phyloP scores from a whole-genome alignment of 2,329 filamentous ascomycete genomes.

The Lanzia echinophila region DNA sequence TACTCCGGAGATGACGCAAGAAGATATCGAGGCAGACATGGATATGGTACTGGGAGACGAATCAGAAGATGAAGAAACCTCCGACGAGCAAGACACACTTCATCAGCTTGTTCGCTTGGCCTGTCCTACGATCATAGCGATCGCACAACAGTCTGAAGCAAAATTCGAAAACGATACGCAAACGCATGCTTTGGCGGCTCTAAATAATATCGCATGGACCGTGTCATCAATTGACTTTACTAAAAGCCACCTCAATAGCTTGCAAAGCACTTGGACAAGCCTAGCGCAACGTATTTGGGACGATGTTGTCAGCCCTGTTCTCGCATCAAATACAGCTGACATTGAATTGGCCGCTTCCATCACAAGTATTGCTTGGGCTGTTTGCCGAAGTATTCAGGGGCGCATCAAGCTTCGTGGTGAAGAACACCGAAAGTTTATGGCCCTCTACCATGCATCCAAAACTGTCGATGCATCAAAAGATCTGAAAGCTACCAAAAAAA shows the following conservation, averaged over 20 bases:
- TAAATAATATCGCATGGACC: slow-evolving; percentile 65
- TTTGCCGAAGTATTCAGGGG: slow-evolving; percentile 49
- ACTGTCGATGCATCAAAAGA: slow-evolving; percentile 25
- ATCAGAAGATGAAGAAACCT: slow-evolving; percentile 35
- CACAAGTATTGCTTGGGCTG: slow-evolving; percentile 59
- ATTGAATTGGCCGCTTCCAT: slow-evolving; percentile 55
- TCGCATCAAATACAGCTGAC: slow-evolving; percentile 55
- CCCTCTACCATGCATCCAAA: slow-evolving; percentile 55
- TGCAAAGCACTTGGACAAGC: slow-evolving; percentile 49
- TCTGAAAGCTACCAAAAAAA: slow-evolving; percentile 13
- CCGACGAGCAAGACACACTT: slow-evolving; percentile 24
- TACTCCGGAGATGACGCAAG: slow-evolving; percentile 48
- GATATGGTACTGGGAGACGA: slow-evolving; percentile 50
- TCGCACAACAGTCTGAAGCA: slow-evolving; percentile 14
- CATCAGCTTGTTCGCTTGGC: slow-evolving; percentile 26
- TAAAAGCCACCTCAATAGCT: slow-evolving; percentile 41
- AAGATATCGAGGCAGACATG: slow-evolving; percentile 58
- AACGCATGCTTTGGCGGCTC: slow-evolving; percentile 48
- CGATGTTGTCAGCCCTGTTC: slow-evolving; percentile 47
- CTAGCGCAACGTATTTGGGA: slow-evolving; percentile 51
- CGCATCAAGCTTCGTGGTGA: slow-evolving; percentile 41
- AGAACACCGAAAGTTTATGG: slow-evolving; percentile 58
- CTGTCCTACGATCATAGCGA: slow-evolving; percentile 23
- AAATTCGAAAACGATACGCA: slow-evolving; percentile 37
- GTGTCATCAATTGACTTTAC: slow-evolving; percentile 55